These are phyloP conservation scores for Aureobasidium namibiae DNA, from an alignment of 2,329 filamentous ascomycete species.

Conservation along the genomic window DNA sequence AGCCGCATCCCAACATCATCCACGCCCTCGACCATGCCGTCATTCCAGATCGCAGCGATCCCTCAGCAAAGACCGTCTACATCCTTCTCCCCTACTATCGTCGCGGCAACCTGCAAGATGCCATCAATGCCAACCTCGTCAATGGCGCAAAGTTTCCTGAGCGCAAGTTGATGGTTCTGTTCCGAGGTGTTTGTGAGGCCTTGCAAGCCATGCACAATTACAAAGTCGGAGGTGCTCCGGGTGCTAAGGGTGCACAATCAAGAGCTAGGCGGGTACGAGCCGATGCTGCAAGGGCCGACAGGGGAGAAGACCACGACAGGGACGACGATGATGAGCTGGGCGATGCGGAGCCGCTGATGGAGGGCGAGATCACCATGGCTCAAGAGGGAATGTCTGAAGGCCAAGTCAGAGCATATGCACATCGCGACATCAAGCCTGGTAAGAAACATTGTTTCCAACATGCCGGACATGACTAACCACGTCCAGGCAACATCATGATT, in stretches of 20 bases:
- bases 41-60: slow-evolving; percentile 57
- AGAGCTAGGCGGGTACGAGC: slow-evolving; percentile 48
- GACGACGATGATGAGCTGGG: slow-evolving; percentile 56
- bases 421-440: slow-evolving; percentile 97
- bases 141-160: slow-evolving; percentile 90
- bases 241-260: slow-evolving; percentile 40
- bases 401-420: slow-evolving; percentile 72
- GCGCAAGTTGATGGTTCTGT: slow-evolving; percentile 76
- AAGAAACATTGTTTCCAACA: slow-evolving; percentile 22
- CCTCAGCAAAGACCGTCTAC: slow-evolving; percentile 85
- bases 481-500: slow-evolving; percentile 88
- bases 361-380: slow-evolving; percentile 60
- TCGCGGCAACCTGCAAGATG: slow-evolving; percentile 90
- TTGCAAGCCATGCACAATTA: slow-evolving; percentile 90
- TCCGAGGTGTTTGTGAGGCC: slow-evolving; percentile 84
- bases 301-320: slow-evolving; percentile 33
- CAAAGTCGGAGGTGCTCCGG: slow-evolving; percentile 50
- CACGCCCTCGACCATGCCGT: slow-evolving; percentile 76
- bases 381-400: slow-evolving; percentile 62
- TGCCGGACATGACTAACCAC: background rate
- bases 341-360: slow-evolving; percentile 78
- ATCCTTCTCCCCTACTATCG: slow-evolving; percentile 93
- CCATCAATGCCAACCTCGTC: slow-evolving; percentile 97
- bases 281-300: slow-evolving; percentile 49
- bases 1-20: slow-evolving; percentile 76